phyloP scores from a whole-genome alignment of 352 stramenopile species.

The Aphanomyces euteiches region DNA sequence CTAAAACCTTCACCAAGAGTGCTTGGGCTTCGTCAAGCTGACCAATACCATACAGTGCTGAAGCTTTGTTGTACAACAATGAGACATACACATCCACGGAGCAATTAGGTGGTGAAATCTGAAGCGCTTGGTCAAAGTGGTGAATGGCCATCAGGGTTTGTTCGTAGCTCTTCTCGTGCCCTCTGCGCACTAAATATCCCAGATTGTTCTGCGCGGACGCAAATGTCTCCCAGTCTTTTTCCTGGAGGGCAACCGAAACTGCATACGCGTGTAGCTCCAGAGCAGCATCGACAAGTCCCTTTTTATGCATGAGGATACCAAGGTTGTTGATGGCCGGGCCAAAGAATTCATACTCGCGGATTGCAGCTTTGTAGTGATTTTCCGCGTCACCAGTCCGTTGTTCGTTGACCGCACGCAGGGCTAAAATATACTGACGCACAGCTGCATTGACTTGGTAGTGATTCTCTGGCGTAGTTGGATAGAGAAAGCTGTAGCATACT shows the following conservation, averaged over 20 bases:
- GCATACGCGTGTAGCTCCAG: slow-evolving; percentile 45
- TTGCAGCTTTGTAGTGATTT: slow-evolving; percentile 45
- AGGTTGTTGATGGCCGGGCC: slow-evolving; percentile 76
- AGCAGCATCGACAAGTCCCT: slow-evolving; percentile 35
- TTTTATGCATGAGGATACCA: slow-evolving; percentile 51
- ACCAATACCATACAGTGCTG: slow-evolving; percentile 44
- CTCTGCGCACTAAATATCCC: slow-evolving; percentile 46
- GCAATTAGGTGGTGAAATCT: slow-evolving; percentile 27
- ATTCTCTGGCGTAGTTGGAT: slow-evolving; percentile 17
- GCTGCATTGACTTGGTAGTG: slow-evolving; percentile 9
- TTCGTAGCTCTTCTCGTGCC: slow-evolving; percentile 38
- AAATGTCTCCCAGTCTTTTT: slow-evolving; percentile 41
- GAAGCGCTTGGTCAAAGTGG: slow-evolving; percentile 57
- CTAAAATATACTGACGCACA: slow-evolving; percentile 19
- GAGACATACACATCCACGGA: slow-evolving; percentile 37
- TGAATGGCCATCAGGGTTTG: slow-evolving; percentile 49
- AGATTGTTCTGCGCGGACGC: slow-evolving; percentile 73
- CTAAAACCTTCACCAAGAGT: slow-evolving; percentile 42
- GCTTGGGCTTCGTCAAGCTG: slow-evolving; percentile 39
- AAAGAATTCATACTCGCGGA: slow-evolving; percentile 47
- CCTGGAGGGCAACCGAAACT: slow-evolving; percentile 35
- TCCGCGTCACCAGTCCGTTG: slow-evolving; percentile 33
- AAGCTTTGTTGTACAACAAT: slow-evolving; percentile 71
- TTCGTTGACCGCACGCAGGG: background rate
- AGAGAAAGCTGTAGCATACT: background rate